Conservation (phyloP, 2,329 filamentous ascomycete genomes). For the Celoporthe dispersa region DNA sequence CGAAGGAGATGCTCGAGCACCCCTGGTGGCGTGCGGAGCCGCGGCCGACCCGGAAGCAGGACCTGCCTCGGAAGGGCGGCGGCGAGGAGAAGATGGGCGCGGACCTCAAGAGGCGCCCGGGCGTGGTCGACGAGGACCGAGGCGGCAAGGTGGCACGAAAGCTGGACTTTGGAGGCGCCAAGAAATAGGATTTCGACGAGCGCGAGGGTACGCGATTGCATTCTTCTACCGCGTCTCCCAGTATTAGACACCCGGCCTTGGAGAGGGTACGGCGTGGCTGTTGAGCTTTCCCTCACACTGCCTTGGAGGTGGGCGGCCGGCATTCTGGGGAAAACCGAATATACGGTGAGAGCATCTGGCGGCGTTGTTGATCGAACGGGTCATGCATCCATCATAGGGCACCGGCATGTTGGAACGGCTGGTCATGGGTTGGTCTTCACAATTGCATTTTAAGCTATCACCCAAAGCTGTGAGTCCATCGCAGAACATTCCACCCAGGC, state of each 20-base stretch:
- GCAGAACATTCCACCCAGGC: no score
- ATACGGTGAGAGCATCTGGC: not conserved
- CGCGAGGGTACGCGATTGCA: not conserved
- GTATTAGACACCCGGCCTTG: not conserved
- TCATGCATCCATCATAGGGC: not conserved
- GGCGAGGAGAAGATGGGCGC: constrained; percentile 75
- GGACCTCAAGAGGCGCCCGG: constrained; percentile 78
- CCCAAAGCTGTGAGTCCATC: no score
- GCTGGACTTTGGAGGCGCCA: constrained; percentile 70
- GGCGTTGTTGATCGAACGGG: constrained; percentile 1
- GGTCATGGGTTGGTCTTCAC: not conserved
- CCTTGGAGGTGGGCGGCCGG: no score
- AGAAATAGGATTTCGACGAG: constrained; percentile 36
- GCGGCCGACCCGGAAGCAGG: constrained; percentile 78
- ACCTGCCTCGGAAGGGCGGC: constrained; percentile 78
- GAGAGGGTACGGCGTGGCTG: constrained; percentile 8
- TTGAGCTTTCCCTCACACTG: not conserved
- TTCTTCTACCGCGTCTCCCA: not conserved
- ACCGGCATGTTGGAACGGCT: not conserved
- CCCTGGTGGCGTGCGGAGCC: constrained; percentile 86
- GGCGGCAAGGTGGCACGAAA: constrained; percentile 80
- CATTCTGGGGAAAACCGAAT: no score
- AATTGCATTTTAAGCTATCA: not conserved
- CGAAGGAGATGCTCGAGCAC: constrained; percentile 78
- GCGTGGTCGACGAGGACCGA: constrained; percentile 70